Evolutionary conservation across 306 rosid genomes (phyloP).

Genomic region (Vigna nakashimae): DNA sequence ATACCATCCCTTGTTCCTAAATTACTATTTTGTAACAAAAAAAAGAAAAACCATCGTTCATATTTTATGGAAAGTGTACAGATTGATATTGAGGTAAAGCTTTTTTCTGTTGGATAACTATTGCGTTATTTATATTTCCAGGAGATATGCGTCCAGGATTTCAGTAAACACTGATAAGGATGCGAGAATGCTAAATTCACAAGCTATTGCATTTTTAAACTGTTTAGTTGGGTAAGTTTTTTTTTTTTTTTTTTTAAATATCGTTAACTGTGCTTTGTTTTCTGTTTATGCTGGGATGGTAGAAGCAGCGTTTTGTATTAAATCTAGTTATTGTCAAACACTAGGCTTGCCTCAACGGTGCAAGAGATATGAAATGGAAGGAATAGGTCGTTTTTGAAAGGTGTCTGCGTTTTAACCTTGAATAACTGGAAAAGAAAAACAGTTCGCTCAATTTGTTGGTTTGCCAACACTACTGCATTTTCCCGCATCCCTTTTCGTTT

Average conservation of each 20-base stretch:
- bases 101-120: neutral
- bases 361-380: slow-evolving; percentile 9
- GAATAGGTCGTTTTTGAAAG: neutral
- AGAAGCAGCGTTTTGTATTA: slow-evolving; percentile 15
- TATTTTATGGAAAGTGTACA: neutral
- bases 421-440: slow-evolving; percentile 25
- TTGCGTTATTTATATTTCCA: slow-evolving; percentile 53
- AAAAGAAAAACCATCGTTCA: neutral
- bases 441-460: slow-evolving; percentile 6
- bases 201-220: slow-evolving; percentile 62
- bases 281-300: neutral
- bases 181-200: slow-evolving; percentile 57
- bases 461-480: slow-evolving; percentile 1
- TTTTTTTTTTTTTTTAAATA: neutral
- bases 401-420: slow-evolving; percentile 21
- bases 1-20: neutral
- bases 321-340: slow-evolving; percentile 26
- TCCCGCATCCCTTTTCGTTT: slow-evolving; percentile 20
- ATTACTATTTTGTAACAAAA: neutral
- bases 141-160: slow-evolving; percentile 63
- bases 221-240: slow-evolving; percentile 68
- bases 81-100: slow-evolving; percentile 1
- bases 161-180: slow-evolving; percentile 51
- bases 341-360: slow-evolving; percentile 1
- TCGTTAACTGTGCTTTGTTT: neutral